These are phyloP conservation scores for Halophytophthora batemanensis DNA, from an alignment of 352 stramenopile genomes.

Conservation along the genomic window DNA sequence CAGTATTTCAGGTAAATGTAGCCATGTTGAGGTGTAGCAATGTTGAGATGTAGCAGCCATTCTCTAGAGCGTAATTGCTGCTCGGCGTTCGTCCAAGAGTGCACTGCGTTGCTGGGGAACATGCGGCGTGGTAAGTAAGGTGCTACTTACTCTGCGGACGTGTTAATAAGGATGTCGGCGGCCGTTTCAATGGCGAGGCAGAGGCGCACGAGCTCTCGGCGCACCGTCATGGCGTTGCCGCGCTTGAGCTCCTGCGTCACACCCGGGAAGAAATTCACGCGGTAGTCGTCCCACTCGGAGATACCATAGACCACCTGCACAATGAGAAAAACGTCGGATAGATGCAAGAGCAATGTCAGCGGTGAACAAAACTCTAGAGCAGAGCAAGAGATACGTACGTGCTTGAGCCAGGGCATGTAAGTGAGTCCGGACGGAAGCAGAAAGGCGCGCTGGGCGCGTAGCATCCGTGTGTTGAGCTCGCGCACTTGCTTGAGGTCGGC, in stretches of 20 bases:
- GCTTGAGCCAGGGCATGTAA: constrained; percentile 80
- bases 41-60: too few relatives aligned
- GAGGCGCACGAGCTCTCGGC: constrained; percentile 71
- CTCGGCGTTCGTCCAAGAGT: too few relatives aligned
- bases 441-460: constrained; percentile 82
- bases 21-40: too few relatives aligned
- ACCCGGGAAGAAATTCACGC: constrained; percentile 66
- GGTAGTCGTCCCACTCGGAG: constrained; percentile 82
- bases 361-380: neutral
- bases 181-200: constrained; percentile 80
- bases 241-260: constrained; percentile 72
- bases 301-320: constrained; percentile 72
- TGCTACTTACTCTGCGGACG: too few relatives aligned
- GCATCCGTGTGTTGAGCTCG: constrained; percentile 82
- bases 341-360: neutral
- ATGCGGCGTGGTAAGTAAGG: too few relatives aligned
- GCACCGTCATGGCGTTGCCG: constrained; percentile 67
- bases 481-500: constrained; percentile 74
- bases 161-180: constrained; percentile 51
- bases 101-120: too few relatives aligned
- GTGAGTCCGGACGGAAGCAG: constrained; percentile 59
- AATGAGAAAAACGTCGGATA: neutral
- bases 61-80: too few relatives aligned
- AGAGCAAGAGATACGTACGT: constrained; percentile 38
- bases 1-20: too few relatives aligned